Evolutionary conservation across 2,329 filamentous ascomycete genomes (phyloP).

Genomic region (Zasmidium cellare): DNA sequence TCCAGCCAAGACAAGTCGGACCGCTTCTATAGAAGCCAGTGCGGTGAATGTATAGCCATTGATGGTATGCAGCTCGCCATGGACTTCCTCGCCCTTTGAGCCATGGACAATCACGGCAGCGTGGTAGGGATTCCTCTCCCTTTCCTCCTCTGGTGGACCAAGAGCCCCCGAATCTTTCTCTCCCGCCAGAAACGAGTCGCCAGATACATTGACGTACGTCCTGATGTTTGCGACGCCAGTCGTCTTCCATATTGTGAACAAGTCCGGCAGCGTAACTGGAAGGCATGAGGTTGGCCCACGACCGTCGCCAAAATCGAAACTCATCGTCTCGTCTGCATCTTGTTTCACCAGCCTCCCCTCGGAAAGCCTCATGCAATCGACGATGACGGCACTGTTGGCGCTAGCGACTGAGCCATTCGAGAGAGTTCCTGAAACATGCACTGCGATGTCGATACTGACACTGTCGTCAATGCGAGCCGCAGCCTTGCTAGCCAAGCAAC

Average conservation of each 20-base stretch:
- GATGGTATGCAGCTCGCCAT: not conserved
- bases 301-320: no score
- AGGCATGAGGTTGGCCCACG: no score
- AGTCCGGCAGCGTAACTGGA: not conserved
- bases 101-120: not conserved
- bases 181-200: not conserved
- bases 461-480: not conserved
- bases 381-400: not conserved
- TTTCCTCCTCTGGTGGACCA: constrained; percentile 1
- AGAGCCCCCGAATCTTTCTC: not conserved
- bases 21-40: not conserved
- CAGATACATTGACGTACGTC: not conserved
- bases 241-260: not conserved
- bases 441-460: not conserved
- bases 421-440: not conserved
- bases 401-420: not conserved
- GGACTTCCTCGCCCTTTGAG: not conserved
- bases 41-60: not conserved
- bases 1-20: not conserved
- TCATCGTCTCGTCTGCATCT: no score
- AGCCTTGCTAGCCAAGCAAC: not conserved
- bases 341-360: not conserved
- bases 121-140: not conserved
- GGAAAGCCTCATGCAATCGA: not conserved
- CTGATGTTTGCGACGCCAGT: not conserved